Evolutionary conservation across 371 early-diverging fungal genomes (phyloP).

Genomic region (Rhizopus stolonifer): DNA sequence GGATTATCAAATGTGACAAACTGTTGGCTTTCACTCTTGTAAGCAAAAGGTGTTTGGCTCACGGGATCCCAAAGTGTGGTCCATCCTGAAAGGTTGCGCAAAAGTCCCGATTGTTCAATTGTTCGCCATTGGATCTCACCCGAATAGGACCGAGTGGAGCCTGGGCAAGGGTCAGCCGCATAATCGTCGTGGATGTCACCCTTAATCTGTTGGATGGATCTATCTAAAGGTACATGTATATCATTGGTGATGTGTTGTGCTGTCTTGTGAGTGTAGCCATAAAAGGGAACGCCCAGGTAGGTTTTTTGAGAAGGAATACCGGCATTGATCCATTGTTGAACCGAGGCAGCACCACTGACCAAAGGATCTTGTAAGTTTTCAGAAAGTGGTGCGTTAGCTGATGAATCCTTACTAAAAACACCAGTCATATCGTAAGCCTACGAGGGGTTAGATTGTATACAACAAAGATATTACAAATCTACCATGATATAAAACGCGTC

Average conservation of each 20-base stretch:
- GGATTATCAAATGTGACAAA: constrained; percentile 59
- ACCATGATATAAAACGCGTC: constrained; percentile 66
- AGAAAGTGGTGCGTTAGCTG: constrained; percentile 65
- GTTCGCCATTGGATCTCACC: constrained; percentile 29
- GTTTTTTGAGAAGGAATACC: constrained; percentile 56
- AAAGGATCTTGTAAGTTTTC: constrained; percentile 9
- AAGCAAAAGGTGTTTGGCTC: constrained; percentile 58
- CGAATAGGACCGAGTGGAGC: constrained; percentile 15
- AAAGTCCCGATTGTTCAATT: constrained; percentile 8
- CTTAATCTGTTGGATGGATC: constrained; percentile 15
- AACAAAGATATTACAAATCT: too few relatives aligned
- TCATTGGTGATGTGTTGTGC: constrained; percentile 2
- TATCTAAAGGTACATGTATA: constrained; percentile 10
- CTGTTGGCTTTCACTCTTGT: constrained; percentile 31
- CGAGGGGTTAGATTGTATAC: too few relatives aligned
- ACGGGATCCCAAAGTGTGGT: constrained; percentile 33
- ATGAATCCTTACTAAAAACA: constrained; percentile 29
- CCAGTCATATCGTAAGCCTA: constrained; percentile 46
- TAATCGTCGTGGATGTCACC: constrained; percentile 29
- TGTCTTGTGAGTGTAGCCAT: constrained; percentile 44
- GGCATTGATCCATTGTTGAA: constrained; percentile 52
- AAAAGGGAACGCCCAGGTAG: constrained; percentile 61
- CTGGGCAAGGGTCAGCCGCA: constrained; percentile 26
- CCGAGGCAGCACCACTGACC: constrained; percentile 25
- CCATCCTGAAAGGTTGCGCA: constrained; percentile 19